These are phyloP conservation scores for Aspergillus chevalieri DNA, from an alignment of 2,329 filamentous ascomycete species.

Conservation along the genomic window DNA sequence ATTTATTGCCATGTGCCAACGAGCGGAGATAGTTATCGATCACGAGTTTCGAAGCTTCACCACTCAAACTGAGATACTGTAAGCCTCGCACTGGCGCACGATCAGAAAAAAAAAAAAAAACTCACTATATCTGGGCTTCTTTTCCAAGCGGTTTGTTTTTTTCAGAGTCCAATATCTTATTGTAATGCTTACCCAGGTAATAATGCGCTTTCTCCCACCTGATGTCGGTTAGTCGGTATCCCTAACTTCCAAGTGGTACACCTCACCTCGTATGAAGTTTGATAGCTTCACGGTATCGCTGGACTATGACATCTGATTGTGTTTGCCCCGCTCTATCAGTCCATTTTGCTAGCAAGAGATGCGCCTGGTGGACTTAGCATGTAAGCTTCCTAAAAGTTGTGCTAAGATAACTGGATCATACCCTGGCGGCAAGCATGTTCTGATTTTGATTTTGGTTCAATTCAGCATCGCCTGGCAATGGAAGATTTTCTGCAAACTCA, in stretches of 20 bases:
- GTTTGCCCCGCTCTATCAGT: slow-evolving; percentile 92
- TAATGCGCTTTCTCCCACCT: slow-evolving; percentile 97
- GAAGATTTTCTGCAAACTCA: slow-evolving; percentile 56
- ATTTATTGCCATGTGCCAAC: slow-evolving; percentile 83
- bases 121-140: slow-evolving; percentile 64
- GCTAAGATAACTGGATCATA: slow-evolving; percentile 12
- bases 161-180: slow-evolving; percentile 88
- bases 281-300: slow-evolving; percentile 72
- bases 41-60: slow-evolving; percentile 79
- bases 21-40: slow-evolving; percentile 91
- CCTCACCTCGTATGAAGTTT: slow-evolving; percentile 34
- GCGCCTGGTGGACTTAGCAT: slow-evolving; percentile 49
- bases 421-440: slow-evolving; percentile 46
- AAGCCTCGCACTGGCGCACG: background rate
- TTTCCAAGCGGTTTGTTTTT: slow-evolving; percentile 68
- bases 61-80: slow-evolving; percentile 52
- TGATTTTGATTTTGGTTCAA: slow-evolving; percentile 42
- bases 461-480: slow-evolving; percentile 28
- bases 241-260: background rate
- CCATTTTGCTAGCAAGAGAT: slow-evolving; percentile 92
- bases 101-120: background rate
- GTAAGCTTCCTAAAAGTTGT: no score
- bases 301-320: slow-evolving; percentile 69
- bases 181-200: slow-evolving; percentile 93
- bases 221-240: slow-evolving; percentile 5